Percentiles rank a stretch among this genome's conserved stretches.
Evolutionary conservation across 2,329 filamentous ascomycete genomes (phyloP).

Genomic region (Magnaporthiopsis poae): DNA sequence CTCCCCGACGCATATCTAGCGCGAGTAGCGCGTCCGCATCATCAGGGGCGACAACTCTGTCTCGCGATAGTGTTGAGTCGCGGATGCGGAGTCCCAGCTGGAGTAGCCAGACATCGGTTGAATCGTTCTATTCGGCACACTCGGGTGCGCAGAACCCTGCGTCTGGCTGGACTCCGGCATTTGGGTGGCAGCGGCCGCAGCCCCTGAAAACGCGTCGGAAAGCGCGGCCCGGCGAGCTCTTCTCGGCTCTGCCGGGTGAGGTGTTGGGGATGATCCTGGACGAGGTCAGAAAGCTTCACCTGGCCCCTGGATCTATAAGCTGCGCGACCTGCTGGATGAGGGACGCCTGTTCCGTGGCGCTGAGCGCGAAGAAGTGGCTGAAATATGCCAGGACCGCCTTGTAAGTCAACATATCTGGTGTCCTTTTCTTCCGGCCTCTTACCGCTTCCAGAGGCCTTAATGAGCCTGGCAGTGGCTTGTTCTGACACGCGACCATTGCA

Average conservation of each 20-base stretch:
- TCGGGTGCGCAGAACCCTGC: conserved; percentile 4
- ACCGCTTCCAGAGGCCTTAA: no score
- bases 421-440: no score
- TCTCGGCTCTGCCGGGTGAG: conserved; percentile 47
- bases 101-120: conserved; percentile 20
- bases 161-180: conserved; percentile 10
- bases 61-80: conserved; percentile 22
- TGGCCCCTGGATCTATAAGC: conserved; percentile 36
- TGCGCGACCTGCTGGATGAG: conserved; percentile 59
- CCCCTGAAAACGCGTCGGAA: conserved; percentile 26
- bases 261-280: conserved; percentile 48
- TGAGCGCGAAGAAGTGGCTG: conserved; percentile 42
- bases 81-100: conserved; percentile 18
- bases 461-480: not conserved
- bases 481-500: not conserved
- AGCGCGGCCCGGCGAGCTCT: conserved; percentile 39
- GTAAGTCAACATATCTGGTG: conserved; percentile 11
- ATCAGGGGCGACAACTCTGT: conserved; percentile 18
- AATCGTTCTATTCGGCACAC: conserved; percentile 14
- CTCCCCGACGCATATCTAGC: conserved; percentile 18
- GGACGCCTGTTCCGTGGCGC: conserved; percentile 42
- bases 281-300: conserved; percentile 42
- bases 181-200: conserved; percentile 22
- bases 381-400: conserved; percentile 40
- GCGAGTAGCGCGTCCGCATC: conserved; percentile 18